Conservation (phyloP, 257 asterid species). For the Nicotiana tabacum region DNA sequence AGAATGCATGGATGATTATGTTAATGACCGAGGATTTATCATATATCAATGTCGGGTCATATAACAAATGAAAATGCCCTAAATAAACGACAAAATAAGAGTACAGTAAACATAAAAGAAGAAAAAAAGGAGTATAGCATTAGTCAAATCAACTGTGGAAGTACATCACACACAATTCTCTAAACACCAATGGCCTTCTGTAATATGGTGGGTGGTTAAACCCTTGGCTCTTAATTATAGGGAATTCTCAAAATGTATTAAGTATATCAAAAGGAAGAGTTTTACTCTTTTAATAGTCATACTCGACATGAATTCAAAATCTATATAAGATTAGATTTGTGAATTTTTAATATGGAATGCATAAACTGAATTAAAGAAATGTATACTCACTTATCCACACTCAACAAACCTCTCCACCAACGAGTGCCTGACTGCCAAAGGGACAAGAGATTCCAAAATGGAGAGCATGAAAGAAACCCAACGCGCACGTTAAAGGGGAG, state of each 20-base stretch:
- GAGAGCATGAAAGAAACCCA: slow-evolving; percentile 28
- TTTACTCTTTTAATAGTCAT: too few species aligned
- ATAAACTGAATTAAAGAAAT: not conserved
- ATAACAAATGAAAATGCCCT: not conserved
- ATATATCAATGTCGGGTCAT: not conserved
- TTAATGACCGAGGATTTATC: not conserved
- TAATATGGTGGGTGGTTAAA: not conserved
- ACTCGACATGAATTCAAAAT: not conserved
- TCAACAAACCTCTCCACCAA: slow-evolving; percentile 10
- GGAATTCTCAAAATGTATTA: too few species aligned
- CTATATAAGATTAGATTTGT: too few species aligned
- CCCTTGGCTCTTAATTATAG: not conserved
- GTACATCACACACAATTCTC: not conserved
- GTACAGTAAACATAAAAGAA: not conserved
- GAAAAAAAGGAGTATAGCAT: not conserved
- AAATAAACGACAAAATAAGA: not conserved
- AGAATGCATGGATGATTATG: not conserved
- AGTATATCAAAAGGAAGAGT: too few species aligned
- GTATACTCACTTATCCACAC: not conserved
- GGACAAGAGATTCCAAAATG: slow-evolving; percentile 36
- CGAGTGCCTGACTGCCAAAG: slow-evolving; percentile 9
- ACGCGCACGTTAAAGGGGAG: slow-evolving; percentile 19
- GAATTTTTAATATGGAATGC: too few species aligned
- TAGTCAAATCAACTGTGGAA: not conserved
- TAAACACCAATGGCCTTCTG: not conserved